Evolutionary conservation across 2,329 filamentous ascomycete genomes (phyloP), one percentile per base, ranked within the genome.

Genomic region (Colletotrichum orchidophilum): DNA sequence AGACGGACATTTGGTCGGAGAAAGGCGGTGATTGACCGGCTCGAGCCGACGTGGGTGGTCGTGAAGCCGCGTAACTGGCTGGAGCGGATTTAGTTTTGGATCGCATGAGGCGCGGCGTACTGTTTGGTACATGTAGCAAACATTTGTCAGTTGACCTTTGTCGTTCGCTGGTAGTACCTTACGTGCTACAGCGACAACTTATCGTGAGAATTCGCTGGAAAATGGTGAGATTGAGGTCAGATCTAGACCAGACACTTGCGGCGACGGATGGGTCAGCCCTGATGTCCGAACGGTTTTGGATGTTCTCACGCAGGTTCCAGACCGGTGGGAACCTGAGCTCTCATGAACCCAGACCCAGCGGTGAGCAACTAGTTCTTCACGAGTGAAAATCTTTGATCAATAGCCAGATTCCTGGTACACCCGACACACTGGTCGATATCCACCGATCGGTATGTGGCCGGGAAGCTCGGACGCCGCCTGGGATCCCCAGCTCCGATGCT

Each of bases 1-100:
- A 82, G 11, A 83, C 83, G 80, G 81, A 83, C 62, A 66, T 83
- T 0, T 83, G 82, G 81, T 81, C 80, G 18, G 82, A n/a, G 81
- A 3, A 83, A 82, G 74, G 79, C 78, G 0, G 81, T 83, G 71
- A 76, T 83, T 70, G 81, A 83, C 72, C 65, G 78, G 1, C 68
- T 83, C 12, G 81, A 83, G 70, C 77, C 78, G 3, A 80, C 77
- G 2, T 83, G 82, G 82, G 76, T 76, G 15, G 79, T 81, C 49
- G 72, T 73, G 0, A 76, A 77, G 68, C 81, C 81, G 8, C 75
- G 77, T 50, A 84, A 83, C 64, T 79, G 81, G 68, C 65, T 82
- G 21, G 79, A 83, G 75, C 79, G 79, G 58, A 77, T 83, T 1
- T 83, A 81, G 81, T 81, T 82, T 54, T 83, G 82, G 82, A 79